phyloP scores from a whole-genome alignment of 768 basidiomycete genomes.

The Cantharellus cinnabarinus region DNA sequence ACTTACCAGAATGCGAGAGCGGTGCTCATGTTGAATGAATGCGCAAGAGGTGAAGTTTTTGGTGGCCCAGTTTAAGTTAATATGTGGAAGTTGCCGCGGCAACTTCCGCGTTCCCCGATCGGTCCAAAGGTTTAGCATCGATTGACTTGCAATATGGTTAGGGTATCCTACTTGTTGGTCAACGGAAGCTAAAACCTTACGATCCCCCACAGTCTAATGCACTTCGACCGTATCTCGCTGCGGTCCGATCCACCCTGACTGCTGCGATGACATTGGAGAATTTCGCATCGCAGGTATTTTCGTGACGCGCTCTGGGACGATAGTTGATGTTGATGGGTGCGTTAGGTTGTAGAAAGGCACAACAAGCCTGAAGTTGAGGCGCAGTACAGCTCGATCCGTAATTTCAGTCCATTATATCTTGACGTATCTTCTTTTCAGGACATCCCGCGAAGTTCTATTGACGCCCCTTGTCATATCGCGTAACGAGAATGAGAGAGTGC shows the following conservation, averaged over 20 bases:
- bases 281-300: slow-evolving; percentile 80
- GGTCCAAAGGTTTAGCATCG: no score
- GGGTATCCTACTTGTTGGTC: no score
- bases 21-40: no score
- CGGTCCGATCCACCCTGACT: slow-evolving; percentile 90
- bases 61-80: no score
- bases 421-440: slow-evolving; percentile 23
- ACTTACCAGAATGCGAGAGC: no score
- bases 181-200: no score
- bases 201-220: slow-evolving; percentile 57
- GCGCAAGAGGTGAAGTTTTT: no score
- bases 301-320: background rate
- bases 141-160: no score
- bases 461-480: slow-evolving; percentile 88
- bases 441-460: slow-evolving; percentile 83
- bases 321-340: background rate
- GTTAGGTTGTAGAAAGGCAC: slow-evolving; percentile 84
- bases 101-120: no score
- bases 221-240: slow-evolving; percentile 84
- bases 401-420: background rate
- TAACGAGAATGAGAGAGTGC: slow-evolving; percentile 90
- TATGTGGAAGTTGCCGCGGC: no score
- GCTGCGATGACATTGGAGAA: slow-evolving; percentile 93
- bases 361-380: slow-evolving; percentile 94
- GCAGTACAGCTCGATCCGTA: slow-evolving; percentile 28